A percentile compares a stretch with the other conserved stretches of the same genome.
phyloP scores from a whole-genome alignment of 2,329 filamentous ascomycete species.

The Pseudogymnoascus sp. region DNA sequence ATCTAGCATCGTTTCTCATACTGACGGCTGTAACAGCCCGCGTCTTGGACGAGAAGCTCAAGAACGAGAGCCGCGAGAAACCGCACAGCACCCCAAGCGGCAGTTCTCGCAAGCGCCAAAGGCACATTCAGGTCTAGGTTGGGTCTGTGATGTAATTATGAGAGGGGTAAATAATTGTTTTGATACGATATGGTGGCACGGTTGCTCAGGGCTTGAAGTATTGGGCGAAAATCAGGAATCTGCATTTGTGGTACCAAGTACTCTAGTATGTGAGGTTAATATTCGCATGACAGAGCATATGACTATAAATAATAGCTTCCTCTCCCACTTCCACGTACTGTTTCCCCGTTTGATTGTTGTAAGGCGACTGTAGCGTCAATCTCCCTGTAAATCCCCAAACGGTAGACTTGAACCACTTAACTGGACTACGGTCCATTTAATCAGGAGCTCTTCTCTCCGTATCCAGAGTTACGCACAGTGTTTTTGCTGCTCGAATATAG shows the following conservation, averaged over 20 bases:
- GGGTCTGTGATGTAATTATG: background rate
- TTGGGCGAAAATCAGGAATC: background rate
- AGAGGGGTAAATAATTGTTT: background rate
- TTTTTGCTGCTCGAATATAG: background rate
- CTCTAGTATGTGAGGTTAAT: background rate
- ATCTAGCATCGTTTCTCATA: background rate
- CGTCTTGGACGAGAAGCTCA: slow-evolving; percentile 58
- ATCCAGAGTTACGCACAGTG: slow-evolving; percentile 1
- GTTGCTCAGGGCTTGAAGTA: background rate
- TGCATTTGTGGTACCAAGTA: background rate
- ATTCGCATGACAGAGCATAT: background rate
- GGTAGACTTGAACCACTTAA: background rate
- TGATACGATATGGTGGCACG: background rate
- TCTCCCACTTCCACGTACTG: background rate
- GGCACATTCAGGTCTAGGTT: background rate
- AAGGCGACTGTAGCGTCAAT: background rate
- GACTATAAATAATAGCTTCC: background rate
- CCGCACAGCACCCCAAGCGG: slow-evolving; percentile 25
- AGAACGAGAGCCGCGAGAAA: slow-evolving; percentile 53
- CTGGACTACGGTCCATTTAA: background rate
- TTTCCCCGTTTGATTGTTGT: background rate
- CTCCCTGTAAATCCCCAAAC: background rate
- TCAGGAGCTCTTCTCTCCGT: background rate
- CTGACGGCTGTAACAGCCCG: slow-evolving; percentile 39
- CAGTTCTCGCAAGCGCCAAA: slow-evolving; percentile 6